Percentiles rank a stretch among this genome's conserved stretches.
phyloP scores from a whole-genome alignment of 805 yeast genomes.

The Zygoascus tannicola region DNA sequence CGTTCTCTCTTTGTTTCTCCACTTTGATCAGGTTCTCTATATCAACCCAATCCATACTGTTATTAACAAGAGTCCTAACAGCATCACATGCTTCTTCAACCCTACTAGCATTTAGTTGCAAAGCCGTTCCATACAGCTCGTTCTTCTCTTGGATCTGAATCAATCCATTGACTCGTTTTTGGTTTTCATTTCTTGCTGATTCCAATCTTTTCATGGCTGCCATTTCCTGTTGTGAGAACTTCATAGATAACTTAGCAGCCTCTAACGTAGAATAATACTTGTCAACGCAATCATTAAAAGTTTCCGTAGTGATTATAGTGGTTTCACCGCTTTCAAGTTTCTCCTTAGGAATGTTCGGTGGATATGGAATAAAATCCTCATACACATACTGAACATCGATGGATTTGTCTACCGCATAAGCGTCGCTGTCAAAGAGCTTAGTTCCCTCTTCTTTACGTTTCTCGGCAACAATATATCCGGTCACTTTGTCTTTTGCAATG shows the following conservation, averaged over 20 bases:
- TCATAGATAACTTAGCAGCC: constrained; percentile 64
- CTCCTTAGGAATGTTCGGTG: constrained; percentile 33
- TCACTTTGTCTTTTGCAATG: constrained; percentile 26
- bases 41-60: constrained; percentile 90
- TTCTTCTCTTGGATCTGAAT: constrained; percentile 54
- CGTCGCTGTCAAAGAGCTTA: constrained; percentile 6
- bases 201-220: constrained; percentile 66
- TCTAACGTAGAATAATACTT: constrained; percentile 77
- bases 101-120: constrained; percentile 56
- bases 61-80: constrained; percentile 58
- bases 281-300: constrained; percentile 79
- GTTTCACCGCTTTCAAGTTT: constrained; percentile 15
- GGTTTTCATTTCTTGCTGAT: constrained; percentile 65
- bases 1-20: constrained; percentile 59
- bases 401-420: constrained; percentile 9
- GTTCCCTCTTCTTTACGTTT: constrained; percentile 24
- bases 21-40: constrained; percentile 65
- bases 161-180: constrained; percentile 57
- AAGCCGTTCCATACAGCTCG: constrained; percentile 59
- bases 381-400: constrained; percentile 39
- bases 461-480: constrained; percentile 58
- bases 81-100: constrained; percentile 65
- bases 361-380: constrained; percentile 65
- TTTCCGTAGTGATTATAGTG: constrained; percentile 39
- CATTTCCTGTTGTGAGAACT: constrained; percentile 67